These are phyloP conservation scores for Pseudogymnoascus sp. DNA, from an alignment of 2,329 filamentous ascomycete species.

Conservation along the genomic window DNA sequence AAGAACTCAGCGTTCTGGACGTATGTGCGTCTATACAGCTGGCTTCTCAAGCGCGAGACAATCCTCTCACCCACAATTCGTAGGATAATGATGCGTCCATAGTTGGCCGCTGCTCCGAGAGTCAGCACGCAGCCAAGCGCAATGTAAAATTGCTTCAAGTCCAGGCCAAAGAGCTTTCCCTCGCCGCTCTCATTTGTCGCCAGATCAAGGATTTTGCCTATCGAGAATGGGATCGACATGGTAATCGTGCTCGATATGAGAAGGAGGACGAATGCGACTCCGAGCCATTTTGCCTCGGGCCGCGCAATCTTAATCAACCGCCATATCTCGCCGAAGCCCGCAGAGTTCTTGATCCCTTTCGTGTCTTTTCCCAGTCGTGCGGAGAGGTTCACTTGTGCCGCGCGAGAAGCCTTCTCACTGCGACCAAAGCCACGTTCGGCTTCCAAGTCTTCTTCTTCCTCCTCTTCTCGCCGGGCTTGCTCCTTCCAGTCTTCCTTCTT, in stretches of 20 bases:
- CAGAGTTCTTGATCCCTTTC: conserved; percentile 43
- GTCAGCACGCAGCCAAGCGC: conserved; percentile 71
- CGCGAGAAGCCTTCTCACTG: conserved; percentile 79
- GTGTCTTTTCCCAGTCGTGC: conserved; percentile 84
- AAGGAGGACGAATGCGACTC: conserved; percentile 73
- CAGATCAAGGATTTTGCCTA: conserved; percentile 89
- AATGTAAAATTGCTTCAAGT: conserved; percentile 80
- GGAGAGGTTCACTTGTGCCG: conserved; percentile 81
- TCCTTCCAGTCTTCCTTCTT: conserved; percentile 30
- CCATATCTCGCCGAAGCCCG: conserved; percentile 71
- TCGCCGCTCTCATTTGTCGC: conserved; percentile 67
- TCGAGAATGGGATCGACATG: conserved; percentile 94
- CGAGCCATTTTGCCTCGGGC: conserved; percentile 73
- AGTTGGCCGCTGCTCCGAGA: conserved; percentile 82
- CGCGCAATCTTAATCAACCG: conserved; percentile 81
- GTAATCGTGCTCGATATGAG: conserved; percentile 87
- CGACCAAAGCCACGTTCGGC: conserved; percentile 57
- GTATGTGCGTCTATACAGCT: conserved; percentile 85
- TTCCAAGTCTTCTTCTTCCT: conserved; percentile 38
- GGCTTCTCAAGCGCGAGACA: conserved; percentile 79
- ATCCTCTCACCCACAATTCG: conserved; percentile 93
- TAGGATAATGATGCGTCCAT: conserved; percentile 85
- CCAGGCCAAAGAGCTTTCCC: conserved; percentile 71
- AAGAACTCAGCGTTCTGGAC: conserved; percentile 99
- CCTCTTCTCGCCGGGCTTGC: conserved; percentile 33